Conservation (phyloP, 768 basidiomycete genomes). For the Tulasnella calospora region DNA sequence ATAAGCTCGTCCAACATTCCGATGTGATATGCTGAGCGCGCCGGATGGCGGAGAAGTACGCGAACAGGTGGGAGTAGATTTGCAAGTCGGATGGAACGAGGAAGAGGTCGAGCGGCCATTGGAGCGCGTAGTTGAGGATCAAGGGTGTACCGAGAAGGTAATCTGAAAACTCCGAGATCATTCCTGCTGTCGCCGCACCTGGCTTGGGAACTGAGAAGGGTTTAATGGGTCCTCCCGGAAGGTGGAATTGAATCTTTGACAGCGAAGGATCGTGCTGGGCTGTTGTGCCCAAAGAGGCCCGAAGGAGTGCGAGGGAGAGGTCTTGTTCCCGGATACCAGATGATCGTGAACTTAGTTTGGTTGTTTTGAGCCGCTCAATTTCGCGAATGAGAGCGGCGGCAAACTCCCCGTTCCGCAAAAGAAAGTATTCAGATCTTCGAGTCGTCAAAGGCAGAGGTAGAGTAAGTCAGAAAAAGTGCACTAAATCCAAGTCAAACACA, state of each 20-base stretch:
- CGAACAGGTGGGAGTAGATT: conserved; percentile 70
- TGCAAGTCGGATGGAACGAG: conserved; percentile 68
- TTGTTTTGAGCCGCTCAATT: conserved; percentile 75
- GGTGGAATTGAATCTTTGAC: conserved; percentile 62
- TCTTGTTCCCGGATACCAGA: conserved; percentile 71
- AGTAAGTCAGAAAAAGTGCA: not conserved
- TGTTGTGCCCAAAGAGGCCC: conserved; percentile 81
- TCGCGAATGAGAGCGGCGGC: conserved; percentile 77
- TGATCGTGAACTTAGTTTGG: conserved; percentile 62
- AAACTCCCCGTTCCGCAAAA: conserved; percentile 85
- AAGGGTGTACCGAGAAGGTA: conserved; percentile 76
- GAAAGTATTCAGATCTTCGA: conserved; percentile 76
- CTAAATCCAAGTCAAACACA: not conserved
- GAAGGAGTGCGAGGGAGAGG: conserved; percentile 76
- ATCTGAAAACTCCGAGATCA: conserved; percentile 54
- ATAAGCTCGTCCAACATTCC: conserved; percentile 77
- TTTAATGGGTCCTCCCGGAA: conserved; percentile 69
- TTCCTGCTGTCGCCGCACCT: conserved; percentile 39
- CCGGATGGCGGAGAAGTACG: conserved; percentile 76
- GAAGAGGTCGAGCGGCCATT: conserved; percentile 89
- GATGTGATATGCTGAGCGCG: conserved; percentile 79
- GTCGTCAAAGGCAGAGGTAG: not conserved
- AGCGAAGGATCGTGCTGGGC: conserved; percentile 83
- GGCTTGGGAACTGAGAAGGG: conserved; percentile 67
- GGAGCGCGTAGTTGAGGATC: conserved; percentile 60